Evolutionary conservation across 257 asterid species (phyloP).

Genomic region (Datura wrightii): DNA sequence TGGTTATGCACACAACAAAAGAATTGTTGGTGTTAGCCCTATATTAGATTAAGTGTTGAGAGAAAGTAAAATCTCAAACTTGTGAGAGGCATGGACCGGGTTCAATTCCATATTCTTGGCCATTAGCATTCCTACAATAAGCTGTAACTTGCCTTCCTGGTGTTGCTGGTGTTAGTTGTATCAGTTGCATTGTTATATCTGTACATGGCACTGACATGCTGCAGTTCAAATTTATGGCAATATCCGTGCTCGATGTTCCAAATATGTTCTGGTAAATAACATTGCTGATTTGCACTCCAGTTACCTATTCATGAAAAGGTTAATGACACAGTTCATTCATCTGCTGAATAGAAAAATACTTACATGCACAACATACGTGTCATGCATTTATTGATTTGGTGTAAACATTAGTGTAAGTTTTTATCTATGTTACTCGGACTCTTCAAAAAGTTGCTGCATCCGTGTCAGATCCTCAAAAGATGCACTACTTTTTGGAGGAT

Average conservation of each 20-base stretch:
- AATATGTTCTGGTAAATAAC: conserved; percentile 43
- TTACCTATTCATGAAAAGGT: conserved; percentile 43
- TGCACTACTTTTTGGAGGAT: not conserved
- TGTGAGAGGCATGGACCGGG: too few relatives aligned
- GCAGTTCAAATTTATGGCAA: conserved; percentile 66
- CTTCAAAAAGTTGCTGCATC: not conserved
- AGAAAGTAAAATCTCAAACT: conserved; percentile 3
- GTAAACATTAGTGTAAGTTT: too few relatives aligned
- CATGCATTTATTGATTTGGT: too few relatives aligned
- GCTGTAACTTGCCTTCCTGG: conserved; percentile 48
- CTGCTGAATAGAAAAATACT: too few relatives aligned
- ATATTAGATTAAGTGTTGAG: not conserved
- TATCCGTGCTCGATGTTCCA: conserved; percentile 58
- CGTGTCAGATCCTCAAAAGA: not conserved
- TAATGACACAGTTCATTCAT: not conserved
- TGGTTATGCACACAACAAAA: not conserved
- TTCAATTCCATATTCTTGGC: conserved; percentile 46
- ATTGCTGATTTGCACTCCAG: conserved; percentile 66
- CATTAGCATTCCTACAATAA: conserved; percentile 55
- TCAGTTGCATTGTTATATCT: conserved; percentile 48
- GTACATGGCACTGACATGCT: conserved; percentile 57
- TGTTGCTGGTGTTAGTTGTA: conserved; percentile 40
- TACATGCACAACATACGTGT: too few relatives aligned
- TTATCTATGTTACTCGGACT: too few relatives aligned
- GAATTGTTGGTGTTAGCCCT: not conserved